Evolutionary conservation across 495 filamentous ascomycete genomes (phyloP).

Genomic region (Pyrenopolyporus hunteri): DNA sequence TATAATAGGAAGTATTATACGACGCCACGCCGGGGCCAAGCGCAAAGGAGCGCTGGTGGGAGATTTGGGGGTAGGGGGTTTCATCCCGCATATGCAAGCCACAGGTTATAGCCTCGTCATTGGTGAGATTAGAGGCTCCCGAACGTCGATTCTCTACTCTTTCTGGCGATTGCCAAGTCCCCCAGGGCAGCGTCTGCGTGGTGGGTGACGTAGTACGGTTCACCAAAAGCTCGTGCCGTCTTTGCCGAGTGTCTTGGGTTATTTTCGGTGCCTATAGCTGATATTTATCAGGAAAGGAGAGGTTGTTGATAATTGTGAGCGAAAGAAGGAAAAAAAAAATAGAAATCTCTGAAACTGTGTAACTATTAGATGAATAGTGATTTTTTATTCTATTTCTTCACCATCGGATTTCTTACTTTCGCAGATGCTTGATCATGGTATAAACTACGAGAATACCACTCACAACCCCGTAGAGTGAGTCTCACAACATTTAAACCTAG

Average conservation of each 20-base stretch:
- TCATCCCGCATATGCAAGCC: conserved; percentile 26
- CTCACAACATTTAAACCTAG: not conserved
- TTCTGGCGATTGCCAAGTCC: conserved; percentile 18
- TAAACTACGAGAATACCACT: conserved; percentile 7
- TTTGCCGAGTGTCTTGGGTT: conserved; percentile 15
- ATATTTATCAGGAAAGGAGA: not conserved
- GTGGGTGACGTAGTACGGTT: conserved; percentile 29
- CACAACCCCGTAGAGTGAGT: not conserved
- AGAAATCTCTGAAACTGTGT: not conserved
- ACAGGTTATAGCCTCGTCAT: conserved; percentile 5
- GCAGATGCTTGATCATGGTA: not conserved
- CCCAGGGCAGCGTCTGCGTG: conserved; percentile 2
- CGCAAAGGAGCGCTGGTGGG: not conserved
- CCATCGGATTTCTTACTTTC: no score
- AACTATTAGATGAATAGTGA: not conserved
- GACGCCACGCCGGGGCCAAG: no score
- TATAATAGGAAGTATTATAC: conserved; percentile 6
- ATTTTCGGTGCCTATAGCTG: no score
- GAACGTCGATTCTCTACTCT: not conserved
- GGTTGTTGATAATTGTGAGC: not conserved
- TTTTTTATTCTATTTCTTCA: not conserved
- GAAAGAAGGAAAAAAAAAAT: not conserved
- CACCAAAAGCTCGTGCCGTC: conserved; percentile 19
- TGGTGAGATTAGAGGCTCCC: conserved; percentile 10
- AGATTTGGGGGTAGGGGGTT: not conserved